Evolutionary conservation across 2,329 filamentous ascomycete species (phyloP).

Genomic region (Fusarium sp.): DNA sequence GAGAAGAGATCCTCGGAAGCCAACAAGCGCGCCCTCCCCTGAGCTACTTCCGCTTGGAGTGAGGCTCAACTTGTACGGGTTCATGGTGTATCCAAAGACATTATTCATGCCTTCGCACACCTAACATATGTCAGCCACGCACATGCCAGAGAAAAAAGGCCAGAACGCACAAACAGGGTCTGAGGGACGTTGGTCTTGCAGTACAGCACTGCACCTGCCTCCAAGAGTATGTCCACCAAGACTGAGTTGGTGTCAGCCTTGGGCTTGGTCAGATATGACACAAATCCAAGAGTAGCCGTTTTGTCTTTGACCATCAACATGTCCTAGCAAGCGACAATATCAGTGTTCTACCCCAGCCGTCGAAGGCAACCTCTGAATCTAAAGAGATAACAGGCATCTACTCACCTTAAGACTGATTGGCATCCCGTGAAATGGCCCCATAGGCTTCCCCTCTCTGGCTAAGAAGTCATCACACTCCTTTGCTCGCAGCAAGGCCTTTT

Average conservation of each 20-base stretch:
- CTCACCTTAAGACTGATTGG: not conserved
- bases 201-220: not conserved
- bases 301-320: not conserved
- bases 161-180: not conserved
- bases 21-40: not conserved
- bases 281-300: not conserved
- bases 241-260: not conserved
- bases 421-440: not conserved
- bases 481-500: not conserved
- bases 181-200: not conserved
- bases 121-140: not conserved
- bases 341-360: not conserved
- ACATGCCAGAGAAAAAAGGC: not conserved
- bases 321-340: not conserved
- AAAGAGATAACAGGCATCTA: not conserved
- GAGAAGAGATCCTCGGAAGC: not conserved
- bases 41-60: constrained; percentile 2
- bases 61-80: not conserved
- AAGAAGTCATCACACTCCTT: not conserved
- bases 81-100: not conserved
- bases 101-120: not conserved
- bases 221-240: not conserved
- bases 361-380: not conserved
- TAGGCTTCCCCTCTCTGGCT: not conserved
- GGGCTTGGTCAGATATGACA: not conserved